These are phyloP conservation scores for Thelonectria olida DNA, from an alignment of 2,329 filamentous ascomycete species.

Conservation along the genomic window DNA sequence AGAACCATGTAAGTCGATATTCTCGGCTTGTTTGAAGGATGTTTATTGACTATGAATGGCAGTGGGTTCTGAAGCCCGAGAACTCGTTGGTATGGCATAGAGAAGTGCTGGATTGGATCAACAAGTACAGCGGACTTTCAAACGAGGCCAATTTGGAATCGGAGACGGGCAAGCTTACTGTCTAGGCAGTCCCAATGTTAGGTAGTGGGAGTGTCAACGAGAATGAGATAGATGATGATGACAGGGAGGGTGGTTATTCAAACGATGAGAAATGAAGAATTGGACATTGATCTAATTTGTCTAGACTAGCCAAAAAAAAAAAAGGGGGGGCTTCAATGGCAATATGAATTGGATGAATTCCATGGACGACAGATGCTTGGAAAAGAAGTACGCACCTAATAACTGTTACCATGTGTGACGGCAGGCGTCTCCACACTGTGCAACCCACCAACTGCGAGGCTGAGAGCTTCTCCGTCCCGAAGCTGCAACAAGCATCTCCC, in stretches of 20 bases:
- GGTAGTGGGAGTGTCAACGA: neutral
- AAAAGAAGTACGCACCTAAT: too few species aligned
- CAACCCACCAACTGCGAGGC: neutral
- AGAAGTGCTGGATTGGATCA: constrained; percentile 83
- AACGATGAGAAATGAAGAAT: too few species aligned
- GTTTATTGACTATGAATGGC: neutral
- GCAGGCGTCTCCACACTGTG: constrained; percentile 1
- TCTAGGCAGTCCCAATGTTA: constrained; percentile 24
- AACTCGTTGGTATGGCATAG: constrained; percentile 92
- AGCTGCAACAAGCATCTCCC: neutral
- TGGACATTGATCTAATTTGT: neutral
- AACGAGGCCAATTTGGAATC: constrained; percentile 34
- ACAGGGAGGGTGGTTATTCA: neutral
- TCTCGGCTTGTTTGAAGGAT: neutral
- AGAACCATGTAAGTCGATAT: constrained; percentile 59
- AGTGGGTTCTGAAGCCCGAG: constrained; percentile 90
- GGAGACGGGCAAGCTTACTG: constrained; percentile 28
- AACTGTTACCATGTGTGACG: neutral
- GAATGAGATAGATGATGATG: neutral
- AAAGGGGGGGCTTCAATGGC: too few species aligned
- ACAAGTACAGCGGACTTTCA: constrained; percentile 64
- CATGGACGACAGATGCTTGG: too few species aligned
- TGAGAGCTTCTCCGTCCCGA: constrained; percentile 3
- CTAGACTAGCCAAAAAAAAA: neutral
- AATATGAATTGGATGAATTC: too few species aligned